A percentile compares a stretch with the other conserved stretches of the same genome.
These are phyloP conservation scores for Globisporangium perplexum DNA, from an alignment of 352 stramenopile species.

Conservation along the genomic window DNA sequence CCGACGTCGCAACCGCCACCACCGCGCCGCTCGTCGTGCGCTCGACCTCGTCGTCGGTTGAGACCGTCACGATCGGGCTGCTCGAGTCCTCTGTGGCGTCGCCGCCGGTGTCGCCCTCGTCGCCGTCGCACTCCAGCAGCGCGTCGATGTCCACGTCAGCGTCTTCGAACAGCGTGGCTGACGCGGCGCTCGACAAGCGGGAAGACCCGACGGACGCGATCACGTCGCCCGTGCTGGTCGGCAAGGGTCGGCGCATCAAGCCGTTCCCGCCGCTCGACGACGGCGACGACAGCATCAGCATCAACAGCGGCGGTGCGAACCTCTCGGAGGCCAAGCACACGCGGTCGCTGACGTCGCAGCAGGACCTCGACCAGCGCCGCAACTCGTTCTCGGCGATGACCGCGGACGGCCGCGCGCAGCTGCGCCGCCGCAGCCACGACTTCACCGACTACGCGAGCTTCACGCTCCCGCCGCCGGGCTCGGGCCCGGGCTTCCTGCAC, in stretches of 20 bases:
- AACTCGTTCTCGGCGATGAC: slow-evolving; percentile 39
- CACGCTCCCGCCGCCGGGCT: slow-evolving; percentile 15
- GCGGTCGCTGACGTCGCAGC: slow-evolving; percentile 29
- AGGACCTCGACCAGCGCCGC: slow-evolving; percentile 32
- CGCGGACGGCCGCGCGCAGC: slow-evolving; percentile 31
- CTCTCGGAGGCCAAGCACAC: slow-evolving; percentile 14
- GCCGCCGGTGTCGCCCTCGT: slow-evolving; percentile 9
- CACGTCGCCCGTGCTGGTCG: slow-evolving; percentile 10
- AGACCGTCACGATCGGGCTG: slow-evolving; percentile 5
- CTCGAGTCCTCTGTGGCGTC: slow-evolving; percentile 10
- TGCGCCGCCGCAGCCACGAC: slow-evolving; percentile 44
- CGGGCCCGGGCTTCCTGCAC: slow-evolving; percentile 10
- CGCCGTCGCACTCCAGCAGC: slow-evolving; percentile 8
- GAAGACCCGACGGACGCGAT: slow-evolving; percentile 14
- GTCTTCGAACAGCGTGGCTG: neutral
- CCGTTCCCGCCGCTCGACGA: slow-evolving; percentile 11
- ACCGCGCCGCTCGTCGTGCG: neutral
- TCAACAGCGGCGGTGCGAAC: neutral
- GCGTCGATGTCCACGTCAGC: neutral
- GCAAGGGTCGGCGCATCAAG: slow-evolving; percentile 3
- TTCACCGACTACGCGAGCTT: slow-evolving; percentile 25
- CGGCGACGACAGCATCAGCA: slow-evolving; percentile 15
- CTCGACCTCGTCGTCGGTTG: slow-evolving; percentile 1
- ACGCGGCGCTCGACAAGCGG: neutral
- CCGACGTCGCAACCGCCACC: neutral